Evolutionary conservation across 768 basidiomycete species (phyloP).

Genomic region (Trichaptum fuscoviolaceum): DNA sequence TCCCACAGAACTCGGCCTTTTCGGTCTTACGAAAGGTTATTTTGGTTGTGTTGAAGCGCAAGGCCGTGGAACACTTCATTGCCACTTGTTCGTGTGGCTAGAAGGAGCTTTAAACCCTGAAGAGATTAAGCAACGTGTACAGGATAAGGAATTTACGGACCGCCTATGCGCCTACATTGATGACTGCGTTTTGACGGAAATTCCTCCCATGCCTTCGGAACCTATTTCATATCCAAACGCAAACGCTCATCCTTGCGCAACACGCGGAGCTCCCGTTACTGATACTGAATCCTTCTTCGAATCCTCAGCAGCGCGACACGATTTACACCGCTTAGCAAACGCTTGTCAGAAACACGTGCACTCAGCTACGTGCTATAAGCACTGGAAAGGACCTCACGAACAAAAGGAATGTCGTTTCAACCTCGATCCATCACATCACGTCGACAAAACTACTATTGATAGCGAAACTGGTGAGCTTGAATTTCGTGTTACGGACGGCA

Average conservation of each 20-base stretch:
- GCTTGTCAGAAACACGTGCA: slow-evolving; percentile 8
- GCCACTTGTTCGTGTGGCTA: slow-evolving; percentile 18
- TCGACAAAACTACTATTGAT: slow-evolving; percentile 9
- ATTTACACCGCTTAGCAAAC: not conserved
- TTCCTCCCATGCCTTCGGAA: slow-evolving; percentile 1
- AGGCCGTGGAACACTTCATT: too few species aligned
- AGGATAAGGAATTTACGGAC: not conserved
- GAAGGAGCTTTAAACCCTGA: slow-evolving; percentile 15
- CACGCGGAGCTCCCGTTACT: not conserved
- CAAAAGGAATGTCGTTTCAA: slow-evolving; percentile 7
- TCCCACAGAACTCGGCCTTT: slow-evolving; percentile 4
- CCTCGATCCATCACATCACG: slow-evolving; percentile 13
- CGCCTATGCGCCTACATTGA: not conserved
- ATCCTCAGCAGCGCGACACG: not conserved
- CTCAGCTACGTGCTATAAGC: slow-evolving; percentile 15
- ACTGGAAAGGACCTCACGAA: slow-evolving; percentile 11
- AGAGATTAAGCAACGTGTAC: slow-evolving; percentile 9
- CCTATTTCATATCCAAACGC: not conserved
- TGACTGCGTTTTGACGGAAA: not conserved
- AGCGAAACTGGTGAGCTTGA: slow-evolving; percentile 9
- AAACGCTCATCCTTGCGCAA: not conserved
- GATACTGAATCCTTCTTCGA: not conserved
- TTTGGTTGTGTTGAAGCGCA: slow-evolving; percentile 17
- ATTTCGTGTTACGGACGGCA: slow-evolving; percentile 9
- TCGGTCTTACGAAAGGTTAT: slow-evolving; percentile 12